Conservation (phyloP, 164 flowering plant species). For the Magnolia sinica region DNA sequence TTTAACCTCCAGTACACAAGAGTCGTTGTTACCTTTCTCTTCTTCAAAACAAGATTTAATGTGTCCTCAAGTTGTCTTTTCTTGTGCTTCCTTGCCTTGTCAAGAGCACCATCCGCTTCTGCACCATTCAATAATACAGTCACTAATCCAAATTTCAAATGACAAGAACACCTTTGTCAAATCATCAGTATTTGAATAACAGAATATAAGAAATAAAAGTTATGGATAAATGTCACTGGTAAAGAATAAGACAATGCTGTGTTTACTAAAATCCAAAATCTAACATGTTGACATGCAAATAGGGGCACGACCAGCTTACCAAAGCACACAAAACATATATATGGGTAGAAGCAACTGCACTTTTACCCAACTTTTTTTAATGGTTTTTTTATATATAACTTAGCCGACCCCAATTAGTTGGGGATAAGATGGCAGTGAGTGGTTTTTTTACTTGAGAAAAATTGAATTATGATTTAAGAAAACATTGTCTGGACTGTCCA, state of each 20-base stretch:
- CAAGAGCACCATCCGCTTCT: slow-evolving; percentile 99
- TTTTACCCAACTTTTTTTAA: too few species aligned
- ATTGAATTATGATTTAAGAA: too few species aligned
- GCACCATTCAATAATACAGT: slow-evolving; percentile 24
- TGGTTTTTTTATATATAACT: too few species aligned
- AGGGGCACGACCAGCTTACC: too few species aligned
- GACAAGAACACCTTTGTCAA: background rate
- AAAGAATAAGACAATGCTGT: background rate
- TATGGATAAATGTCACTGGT: too few species aligned
- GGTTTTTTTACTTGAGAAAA: too few species aligned
- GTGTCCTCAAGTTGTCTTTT: slow-evolving; percentile 98
- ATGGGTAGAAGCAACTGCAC: too few species aligned
- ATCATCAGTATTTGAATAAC: background rate
- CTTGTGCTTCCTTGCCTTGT: slow-evolving; percentile 98
- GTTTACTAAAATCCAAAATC: background rate
- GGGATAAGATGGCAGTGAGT: too few species aligned
- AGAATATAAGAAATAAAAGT: background rate
- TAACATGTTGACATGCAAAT: background rate
- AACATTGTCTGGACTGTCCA: too few species aligned
- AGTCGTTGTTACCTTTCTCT: slow-evolving; percentile 65
- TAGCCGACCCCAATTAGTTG: too few species aligned
- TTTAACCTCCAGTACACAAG: background rate
- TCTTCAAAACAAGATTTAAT: slow-evolving; percentile 82
- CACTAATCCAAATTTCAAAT: background rate
- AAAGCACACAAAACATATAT: too few species aligned